Evolutionary conservation across 305 asterid species (phyloP).

Genomic region (Solanum aculeatissimum): DNA sequence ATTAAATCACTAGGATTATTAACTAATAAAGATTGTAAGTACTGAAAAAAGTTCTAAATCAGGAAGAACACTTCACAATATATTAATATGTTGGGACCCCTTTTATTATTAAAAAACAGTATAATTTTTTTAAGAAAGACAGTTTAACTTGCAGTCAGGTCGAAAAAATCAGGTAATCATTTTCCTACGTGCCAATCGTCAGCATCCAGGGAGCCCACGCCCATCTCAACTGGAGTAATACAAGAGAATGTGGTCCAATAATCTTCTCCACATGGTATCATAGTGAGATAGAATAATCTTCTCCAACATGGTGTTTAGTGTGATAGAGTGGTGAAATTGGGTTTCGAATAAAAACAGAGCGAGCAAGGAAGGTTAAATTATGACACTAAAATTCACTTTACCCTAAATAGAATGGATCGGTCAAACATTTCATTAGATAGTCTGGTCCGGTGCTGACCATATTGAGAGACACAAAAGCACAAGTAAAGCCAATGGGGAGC

Average conservation of each 20-base stretch:
- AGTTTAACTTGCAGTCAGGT: not conserved
- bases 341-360: not conserved
- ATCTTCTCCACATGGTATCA: not conserved
- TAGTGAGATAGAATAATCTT: not conserved
- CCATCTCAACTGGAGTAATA: not conserved
- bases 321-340: not conserved
- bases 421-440: no score
- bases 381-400: not conserved
- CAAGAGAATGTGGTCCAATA: not conserved
- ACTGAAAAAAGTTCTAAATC: not conserved
- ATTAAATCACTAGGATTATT: not conserved
- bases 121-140: not conserved
- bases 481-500: not conserved
- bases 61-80: not conserved
- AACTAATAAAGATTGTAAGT: not conserved
- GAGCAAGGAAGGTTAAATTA: not conserved
- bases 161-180: accelerated
- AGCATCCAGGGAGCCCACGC: not conserved
- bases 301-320: not conserved
- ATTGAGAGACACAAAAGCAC: no score
- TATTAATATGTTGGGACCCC: not conserved
- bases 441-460: no score
- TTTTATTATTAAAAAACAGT: not conserved
- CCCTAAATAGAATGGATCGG: no score
- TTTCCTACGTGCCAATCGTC: not conserved